Base-by-base conservation (phyloP, 768 basidiomycete species). In the Lanmaoa rubissima region DNA sequence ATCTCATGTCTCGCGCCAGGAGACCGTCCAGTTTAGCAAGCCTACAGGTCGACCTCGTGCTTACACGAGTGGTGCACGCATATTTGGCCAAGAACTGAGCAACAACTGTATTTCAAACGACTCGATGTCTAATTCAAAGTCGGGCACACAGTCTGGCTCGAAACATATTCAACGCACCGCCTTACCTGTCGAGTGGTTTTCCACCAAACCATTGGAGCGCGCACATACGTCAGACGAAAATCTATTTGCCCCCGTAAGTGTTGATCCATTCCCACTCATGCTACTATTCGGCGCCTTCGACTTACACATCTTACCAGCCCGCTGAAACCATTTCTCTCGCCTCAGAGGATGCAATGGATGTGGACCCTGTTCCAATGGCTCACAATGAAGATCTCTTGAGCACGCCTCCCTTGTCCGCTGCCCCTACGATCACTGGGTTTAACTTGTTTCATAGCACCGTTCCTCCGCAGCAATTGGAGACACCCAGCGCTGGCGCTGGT, bases 21-120 rank as follows among this genome's bases (percentile, higher is more conserved):
- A 62, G 67, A 70, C 58, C 54, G 67, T 53, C 72, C 69, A 61
- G 59, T 69, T 48, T 38, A 55, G 40, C 49, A 74, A 68, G 60
- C 65, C 69, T 16, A 64, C 69, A 21, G 70, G 69, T 38, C 82
- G 88, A 26, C 84, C 87, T 4, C 82, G 86, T 51, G 85, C 87
- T 26, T 83, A 82, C 54, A 89, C 87, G 0, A 85, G 80, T 57
- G 79, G 77, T 12, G 80, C 83, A 13, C 79, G 90, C 48, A 71
- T 88, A 51, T 92, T 92, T 63, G 91, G 90, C 5, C 80, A 78
- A 54, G 88, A 92, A 62, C 71, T 89, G 64, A 88, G 86, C 73
- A 92, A 91, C 66, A 71, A 68, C 56, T 60, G 71, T 32, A 60
- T 71, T 12, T 62, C 69, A 34, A 76, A 76, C 58, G 59, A 63